These are phyloP conservation scores for Entoloma clypeatum DNA, from an alignment of 1,284 basidiomycete species.

Conservation along the genomic window DNA sequence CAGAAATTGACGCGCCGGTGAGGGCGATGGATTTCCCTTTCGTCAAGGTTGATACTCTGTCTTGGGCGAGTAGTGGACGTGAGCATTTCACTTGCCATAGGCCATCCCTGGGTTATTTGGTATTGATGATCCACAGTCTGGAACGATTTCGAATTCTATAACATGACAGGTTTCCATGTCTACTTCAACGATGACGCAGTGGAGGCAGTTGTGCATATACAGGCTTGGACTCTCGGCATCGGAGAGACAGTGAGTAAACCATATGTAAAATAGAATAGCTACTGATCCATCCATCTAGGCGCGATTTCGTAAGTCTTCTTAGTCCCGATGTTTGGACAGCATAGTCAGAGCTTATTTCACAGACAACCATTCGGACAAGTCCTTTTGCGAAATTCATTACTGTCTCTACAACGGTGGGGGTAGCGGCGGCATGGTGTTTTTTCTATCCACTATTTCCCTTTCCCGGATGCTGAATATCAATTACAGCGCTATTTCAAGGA, in stretches of 20 bases:
- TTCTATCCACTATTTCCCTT: not conserved
- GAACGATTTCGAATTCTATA: slow-evolving; percentile 30
- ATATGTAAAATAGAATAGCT: not conserved
- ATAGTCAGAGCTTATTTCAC: too few relatives aligned
- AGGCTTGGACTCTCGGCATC: slow-evolving; percentile 1
- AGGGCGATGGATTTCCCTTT: slow-evolving; percentile 23
- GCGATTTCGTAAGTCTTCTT: slow-evolving; percentile 1
- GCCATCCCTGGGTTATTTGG: not conserved
- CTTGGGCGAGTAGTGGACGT: slow-evolving; percentile 23
- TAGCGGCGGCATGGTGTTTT: slow-evolving; percentile 25
- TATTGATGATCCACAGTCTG: slow-evolving; percentile 4
- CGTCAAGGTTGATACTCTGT: slow-evolving; percentile 23
- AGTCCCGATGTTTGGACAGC: too few relatives aligned
- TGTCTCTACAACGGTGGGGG: slow-evolving; percentile 29
- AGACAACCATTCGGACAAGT: slow-evolving; percentile 5
- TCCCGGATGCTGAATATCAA: not conserved
- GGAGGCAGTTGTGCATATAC: slow-evolving; percentile 14
- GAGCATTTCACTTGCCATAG: slow-evolving; percentile 7
- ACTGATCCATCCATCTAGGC: not conserved
- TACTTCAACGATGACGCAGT: slow-evolving; percentile 26
- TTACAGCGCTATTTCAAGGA: slow-evolving; percentile 18
- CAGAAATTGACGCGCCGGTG: slow-evolving; percentile 16
- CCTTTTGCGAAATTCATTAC: slow-evolving; percentile 21
- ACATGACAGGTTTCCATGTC: slow-evolving; percentile 28
- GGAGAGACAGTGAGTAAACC: not conserved